These are phyloP conservation scores for Flaveria ramosissima DNA, from an alignment of 129 eudicot species.

Conservation along the genomic window DNA sequence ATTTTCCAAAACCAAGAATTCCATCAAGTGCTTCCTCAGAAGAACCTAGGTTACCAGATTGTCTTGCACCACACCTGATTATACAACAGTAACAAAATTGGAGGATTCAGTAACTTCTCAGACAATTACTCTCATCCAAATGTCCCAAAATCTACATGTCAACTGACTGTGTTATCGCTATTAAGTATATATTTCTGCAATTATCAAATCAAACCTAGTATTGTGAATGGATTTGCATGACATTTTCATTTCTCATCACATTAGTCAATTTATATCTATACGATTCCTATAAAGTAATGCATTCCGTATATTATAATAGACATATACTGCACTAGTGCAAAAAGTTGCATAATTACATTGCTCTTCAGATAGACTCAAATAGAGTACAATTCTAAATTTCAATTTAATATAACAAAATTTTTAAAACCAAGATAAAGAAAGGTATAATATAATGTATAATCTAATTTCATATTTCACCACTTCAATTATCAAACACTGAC, in stretches of 20 bases:
- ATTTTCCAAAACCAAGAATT: constrained; percentile 84
- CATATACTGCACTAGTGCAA: not conserved
- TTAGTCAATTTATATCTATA: not conserved
- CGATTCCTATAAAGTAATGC: not conserved
- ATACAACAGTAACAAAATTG: not conserved
- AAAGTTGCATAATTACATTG: not conserved
- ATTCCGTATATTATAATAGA: not conserved
- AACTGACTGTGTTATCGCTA: not conserved
- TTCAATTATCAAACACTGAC: constrained; percentile 1
- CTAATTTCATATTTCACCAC: not conserved
- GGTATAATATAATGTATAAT: not conserved
- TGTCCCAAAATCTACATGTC: constrained; percentile 2
- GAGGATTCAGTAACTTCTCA: not conserved
- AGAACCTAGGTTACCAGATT: constrained; percentile 60
- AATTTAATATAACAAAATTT: not conserved
- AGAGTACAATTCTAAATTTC: not conserved
- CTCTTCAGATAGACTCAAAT: not conserved
- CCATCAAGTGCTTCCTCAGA: constrained; percentile 85
- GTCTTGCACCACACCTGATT: constrained; percentile 72
- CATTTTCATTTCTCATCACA: not conserved
- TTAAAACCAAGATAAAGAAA: not conserved
- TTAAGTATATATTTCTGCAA: not conserved
- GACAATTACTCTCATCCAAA: not conserved
- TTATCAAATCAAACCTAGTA: not conserved
- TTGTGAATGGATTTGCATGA: not conserved